Percentiles rank a stretch among this genome's conserved stretches.
These are phyloP conservation scores for Russula sp. DNA, from an alignment of 768 basidiomycete species.

Conservation along the genomic window DNA sequence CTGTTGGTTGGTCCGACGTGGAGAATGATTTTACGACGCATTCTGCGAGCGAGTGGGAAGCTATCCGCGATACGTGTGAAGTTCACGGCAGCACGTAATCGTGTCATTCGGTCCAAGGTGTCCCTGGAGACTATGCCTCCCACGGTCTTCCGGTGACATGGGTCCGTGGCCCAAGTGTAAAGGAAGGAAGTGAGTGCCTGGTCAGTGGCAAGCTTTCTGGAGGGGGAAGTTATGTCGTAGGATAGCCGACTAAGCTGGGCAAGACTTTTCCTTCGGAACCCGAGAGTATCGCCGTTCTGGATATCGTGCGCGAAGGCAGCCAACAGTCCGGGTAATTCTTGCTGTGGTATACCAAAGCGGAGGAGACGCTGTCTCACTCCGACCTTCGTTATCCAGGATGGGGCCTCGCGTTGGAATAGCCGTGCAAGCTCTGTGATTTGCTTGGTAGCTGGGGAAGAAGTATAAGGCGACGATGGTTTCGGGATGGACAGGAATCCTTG, in stretches of 20 bases:
- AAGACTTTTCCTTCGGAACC: slow-evolving; percentile 25
- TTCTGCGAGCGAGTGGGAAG: slow-evolving; percentile 45
- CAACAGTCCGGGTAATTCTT: slow-evolving; percentile 37
- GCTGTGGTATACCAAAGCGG: slow-evolving; percentile 41
- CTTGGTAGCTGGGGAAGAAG: neutral
- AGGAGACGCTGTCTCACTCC: slow-evolving; percentile 35
- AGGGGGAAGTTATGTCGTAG: slow-evolving; percentile 28
- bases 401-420: slow-evolving; percentile 10
- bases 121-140: slow-evolving; percentile 10
- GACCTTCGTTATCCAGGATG: slow-evolving; percentile 10
- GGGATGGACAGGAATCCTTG: neutral
- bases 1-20: slow-evolving; percentile 98
- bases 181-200: slow-evolving; percentile 46
- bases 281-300: slow-evolving; percentile 21
- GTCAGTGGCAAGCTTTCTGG: slow-evolving; percentile 33
- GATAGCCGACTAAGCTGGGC: slow-evolving; percentile 41
- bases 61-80: slow-evolving; percentile 41
- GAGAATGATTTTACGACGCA: slow-evolving; percentile 76
- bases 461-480: neutral
- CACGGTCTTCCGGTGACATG: slow-evolving; percentile 6
- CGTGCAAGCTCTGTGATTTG: neutral
- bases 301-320: slow-evolving; percentile 36
- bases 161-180: slow-evolving; percentile 47
- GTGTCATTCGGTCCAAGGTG: slow-evolving; percentile 26
- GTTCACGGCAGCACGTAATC: slow-evolving; percentile 30